Base-by-base conservation (phyloP, 2,329 filamentous ascomycete species). In the Acephala macrosclerotiorum region DNA sequence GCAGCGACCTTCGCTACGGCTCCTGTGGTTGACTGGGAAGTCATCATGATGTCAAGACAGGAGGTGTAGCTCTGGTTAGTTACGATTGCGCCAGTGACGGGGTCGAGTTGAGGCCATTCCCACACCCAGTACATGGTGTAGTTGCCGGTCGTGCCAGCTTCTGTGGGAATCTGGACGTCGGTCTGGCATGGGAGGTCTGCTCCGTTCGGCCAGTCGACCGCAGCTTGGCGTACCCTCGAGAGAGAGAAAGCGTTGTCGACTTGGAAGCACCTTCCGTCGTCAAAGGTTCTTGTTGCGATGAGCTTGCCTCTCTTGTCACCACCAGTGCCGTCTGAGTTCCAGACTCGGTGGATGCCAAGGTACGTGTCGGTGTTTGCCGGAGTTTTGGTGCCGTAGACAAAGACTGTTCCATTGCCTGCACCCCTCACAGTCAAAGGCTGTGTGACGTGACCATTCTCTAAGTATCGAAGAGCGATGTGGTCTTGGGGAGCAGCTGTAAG, bases 101-200 rank as follows among this genome's bases (percentile, higher is more conserved):
- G 14, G 73, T 80, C 79, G 75, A 88, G 82, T 16, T 87, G 89
- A 2, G 91, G 90, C 93, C 94, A 99, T 78, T 97, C 91, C 96
- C 96, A 98, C 55, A 97, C 90, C 95, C 95, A 98, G 83, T 97
- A 97, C 60, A 97, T 80, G 2, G 93, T 95, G 77, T 94, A 92
- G 33, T 85, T 84, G 35, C 89, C 85, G 53, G 88, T 88, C 11
- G 82, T 77, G n/a, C 84, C 78, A 56, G 88, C 81, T 71, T 91
- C 85, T 5, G 82, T 75, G 0, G 96, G 96, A 16, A 99, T 81
- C 74, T 89, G 84, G 57, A 97, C 81, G 75, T 96, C 89, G 40
- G 89, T 89, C 78, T 97, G 94, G 80, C 96, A 98, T 81, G 85
- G 89, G 59, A 94, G 82, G 72, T 90, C 78, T 65, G 87, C 84